These are phyloP conservation scores for Ceratocystis smalleyi DNA, from an alignment of 2,329 filamentous ascomycete genomes.

Conservation along the genomic window DNA sequence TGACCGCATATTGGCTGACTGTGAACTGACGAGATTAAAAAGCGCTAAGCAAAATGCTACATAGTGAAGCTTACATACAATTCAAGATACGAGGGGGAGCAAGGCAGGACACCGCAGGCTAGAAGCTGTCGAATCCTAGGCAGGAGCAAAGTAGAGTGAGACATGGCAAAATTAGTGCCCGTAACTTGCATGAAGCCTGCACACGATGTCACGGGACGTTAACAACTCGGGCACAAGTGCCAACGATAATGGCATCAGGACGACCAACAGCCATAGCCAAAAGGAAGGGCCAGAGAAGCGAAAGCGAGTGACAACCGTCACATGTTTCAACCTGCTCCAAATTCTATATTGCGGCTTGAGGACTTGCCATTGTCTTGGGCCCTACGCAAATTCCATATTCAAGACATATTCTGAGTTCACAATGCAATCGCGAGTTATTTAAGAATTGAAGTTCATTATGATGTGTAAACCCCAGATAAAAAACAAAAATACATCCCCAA, in stretches of 20 bases:
- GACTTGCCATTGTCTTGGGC: too few species aligned
- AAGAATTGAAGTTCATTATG: slow-evolving; percentile 1
- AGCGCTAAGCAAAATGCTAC: background rate
- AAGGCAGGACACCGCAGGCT: background rate
- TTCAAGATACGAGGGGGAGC: background rate
- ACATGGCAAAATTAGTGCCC: background rate
- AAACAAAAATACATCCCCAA: background rate
- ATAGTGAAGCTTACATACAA: background rate
- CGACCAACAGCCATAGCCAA: too few species aligned
- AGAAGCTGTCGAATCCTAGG: background rate
- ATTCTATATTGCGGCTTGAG: too few species aligned
- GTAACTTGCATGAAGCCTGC: background rate
- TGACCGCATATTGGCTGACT: background rate
- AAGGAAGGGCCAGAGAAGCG: too few species aligned
- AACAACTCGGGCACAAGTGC: background rate
- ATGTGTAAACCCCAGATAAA: background rate
- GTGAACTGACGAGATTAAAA: background rate
- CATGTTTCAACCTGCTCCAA: too few species aligned
- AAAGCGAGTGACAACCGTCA: too few species aligned
- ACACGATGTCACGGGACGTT: background rate
- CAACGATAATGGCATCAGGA: background rate
- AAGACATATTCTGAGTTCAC: background rate
- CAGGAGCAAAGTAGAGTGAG: background rate
- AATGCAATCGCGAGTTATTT: background rate
- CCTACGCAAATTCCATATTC: too few species aligned